These are phyloP conservation scores for Aspergillus proliferans DNA, from an alignment of 2,329 filamentous ascomycete genomes.

Conservation along the genomic window DNA sequence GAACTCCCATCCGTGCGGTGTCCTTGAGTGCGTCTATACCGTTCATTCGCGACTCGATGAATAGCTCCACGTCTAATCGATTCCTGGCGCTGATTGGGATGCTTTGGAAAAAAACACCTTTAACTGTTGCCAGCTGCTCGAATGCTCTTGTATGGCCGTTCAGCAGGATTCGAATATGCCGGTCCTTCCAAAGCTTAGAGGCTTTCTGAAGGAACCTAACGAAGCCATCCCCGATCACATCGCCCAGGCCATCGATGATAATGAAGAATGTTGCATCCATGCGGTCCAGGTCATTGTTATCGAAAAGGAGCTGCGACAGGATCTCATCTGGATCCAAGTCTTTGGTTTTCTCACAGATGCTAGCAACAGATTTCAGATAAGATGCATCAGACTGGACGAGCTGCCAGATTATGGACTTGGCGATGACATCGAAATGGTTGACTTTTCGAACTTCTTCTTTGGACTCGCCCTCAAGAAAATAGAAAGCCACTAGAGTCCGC, in stretches of 20 bases:
- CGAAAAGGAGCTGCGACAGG: slow-evolving; percentile 6
- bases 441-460: slow-evolving; percentile 10
- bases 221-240: slow-evolving; percentile 24
- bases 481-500: slow-evolving; percentile 10
- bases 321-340: slow-evolving; percentile 14
- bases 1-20: slow-evolving; percentile 9
- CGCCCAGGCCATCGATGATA: slow-evolving; percentile 47
- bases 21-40: slow-evolving; percentile 19
- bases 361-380: slow-evolving; percentile 13
- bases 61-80: slow-evolving; percentile 16
- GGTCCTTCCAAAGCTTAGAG: slow-evolving; percentile 1
- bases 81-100: slow-evolving; percentile 16
- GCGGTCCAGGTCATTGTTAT: slow-evolving; percentile 7
- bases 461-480: slow-evolving; percentile 13
- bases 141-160: slow-evolving; percentile 16
- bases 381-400: slow-evolving; percentile 10
- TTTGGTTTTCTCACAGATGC: slow-evolving; percentile 6
- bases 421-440: slow-evolving; percentile 9
- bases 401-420: slow-evolving; percentile 14
- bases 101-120: slow-evolving; percentile 4
- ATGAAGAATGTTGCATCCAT: slow-evolving; percentile 29
- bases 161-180: slow-evolving; percentile 14
- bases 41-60: slow-evolving; percentile 19
- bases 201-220: slow-evolving; percentile 13
- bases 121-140: slow-evolving; percentile 9